These are phyloP conservation scores for Mortierella sp. DNA, from an alignment of 371 early-diverging fungal species.

Conservation along the genomic window DNA sequence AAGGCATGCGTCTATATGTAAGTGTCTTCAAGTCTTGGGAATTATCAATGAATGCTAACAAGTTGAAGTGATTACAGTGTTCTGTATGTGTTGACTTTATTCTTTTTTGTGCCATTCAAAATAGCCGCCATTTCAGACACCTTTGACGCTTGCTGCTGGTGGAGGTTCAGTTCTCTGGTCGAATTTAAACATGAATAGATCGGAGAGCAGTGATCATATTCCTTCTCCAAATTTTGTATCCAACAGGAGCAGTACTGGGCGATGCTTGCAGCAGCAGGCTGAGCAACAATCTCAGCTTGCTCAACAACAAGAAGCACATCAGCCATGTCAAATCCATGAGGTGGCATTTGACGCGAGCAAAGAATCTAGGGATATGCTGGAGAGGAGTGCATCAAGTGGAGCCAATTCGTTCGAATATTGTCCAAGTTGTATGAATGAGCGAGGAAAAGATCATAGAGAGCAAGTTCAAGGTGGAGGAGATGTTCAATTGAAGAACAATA, in stretches of 20 bases:
- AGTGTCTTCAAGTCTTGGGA: background rate
- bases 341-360: background rate
- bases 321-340: constrained; percentile 1
- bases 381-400: background rate
- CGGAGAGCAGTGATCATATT: background rate
- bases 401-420: background rate
- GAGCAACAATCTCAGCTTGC: background rate
- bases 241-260: background rate
- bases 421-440: background rate
- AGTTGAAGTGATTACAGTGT: too few species aligned
- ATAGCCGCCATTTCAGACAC: constrained; percentile 56
- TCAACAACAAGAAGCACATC: constrained; percentile 7
- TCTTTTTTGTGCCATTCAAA: background rate
- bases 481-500: constrained; percentile 12
- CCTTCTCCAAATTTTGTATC: background rate
- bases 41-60: too few species aligned
- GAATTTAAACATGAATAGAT: constrained; percentile 4
- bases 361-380: background rate
- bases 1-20: constrained; percentile 43
- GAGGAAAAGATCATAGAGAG: background rate
- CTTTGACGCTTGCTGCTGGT: constrained; percentile 53
- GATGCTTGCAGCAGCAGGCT: background rate
- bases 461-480: constrained; percentile 2
- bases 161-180: constrained; percentile 49
- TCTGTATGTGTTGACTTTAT: background rate